Base-by-base conservation (phyloP, 108 stramenopile genomes). In the Asterionellopsis glacialis region DNA sequence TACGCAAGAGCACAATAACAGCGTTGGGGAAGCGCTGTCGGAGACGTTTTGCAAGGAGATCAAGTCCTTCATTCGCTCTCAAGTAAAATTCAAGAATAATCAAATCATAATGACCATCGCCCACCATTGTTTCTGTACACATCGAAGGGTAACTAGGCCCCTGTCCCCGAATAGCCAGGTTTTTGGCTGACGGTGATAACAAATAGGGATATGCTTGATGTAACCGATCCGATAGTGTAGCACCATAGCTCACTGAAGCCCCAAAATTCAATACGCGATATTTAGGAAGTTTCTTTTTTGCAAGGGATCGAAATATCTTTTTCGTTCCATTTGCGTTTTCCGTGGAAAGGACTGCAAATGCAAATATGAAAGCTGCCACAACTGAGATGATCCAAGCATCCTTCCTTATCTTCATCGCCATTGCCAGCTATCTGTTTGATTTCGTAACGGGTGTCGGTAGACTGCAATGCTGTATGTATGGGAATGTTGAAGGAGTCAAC, bases 211-310 rank as follows among this genome's bases (percentile, higher is more conserved):
- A 54, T 9, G 52, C 61, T 9, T 62, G 21, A 39, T 33, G 33
- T 33, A 39, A 28, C 4, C 51, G 24, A 47, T 62, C 24, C 15
- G 50, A 47, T 4, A 62, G 49, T 50, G 19, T 47, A 28, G 61
- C 61, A 39, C 61, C 61, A 14, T 21, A 62, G 16, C n/a, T 62
- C n/a, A n/a, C n/a, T 47, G 61, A 62, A 19, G 61, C 15, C 1
- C 61, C 61, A 23, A 62, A 62, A 48, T 16, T 48, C 33, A 33
- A 33, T 33, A 33, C 2, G 7, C 33, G 33, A 33, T 33, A 33
- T 33, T 33, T 2, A 2, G 33, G 33, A 7, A 33, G 33, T 33
- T 33, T 33, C 33, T 33, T 33, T 33, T 33, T 33, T 33, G 33
- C 33, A 33, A 33, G 33, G 33, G 33, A 33, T 33, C 33, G 33